These are phyloP conservation scores for Mortierella sp. DNA, from an alignment of 371 early-diverging fungal genomes.

Conservation along the genomic window DNA sequence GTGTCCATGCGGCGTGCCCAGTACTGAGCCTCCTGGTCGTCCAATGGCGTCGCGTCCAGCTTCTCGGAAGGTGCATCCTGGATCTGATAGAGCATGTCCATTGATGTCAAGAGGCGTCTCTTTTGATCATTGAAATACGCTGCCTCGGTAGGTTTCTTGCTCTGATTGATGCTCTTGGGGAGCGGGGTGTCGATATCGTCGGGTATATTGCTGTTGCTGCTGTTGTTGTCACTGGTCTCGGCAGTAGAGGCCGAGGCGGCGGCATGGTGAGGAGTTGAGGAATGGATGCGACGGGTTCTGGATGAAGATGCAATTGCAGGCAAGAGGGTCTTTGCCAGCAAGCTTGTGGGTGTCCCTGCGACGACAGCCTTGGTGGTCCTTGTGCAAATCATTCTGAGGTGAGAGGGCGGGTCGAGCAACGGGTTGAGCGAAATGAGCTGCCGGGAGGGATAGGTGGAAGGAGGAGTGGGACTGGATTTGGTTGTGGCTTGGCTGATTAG, in stretches of 20 bases:
- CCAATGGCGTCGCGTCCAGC: slow-evolving; percentile 29
- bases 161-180: slow-evolving; percentile 3
- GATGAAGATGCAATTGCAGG: slow-evolving; percentile 24
- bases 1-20: slow-evolving; percentile 49
- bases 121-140: slow-evolving; percentile 41
- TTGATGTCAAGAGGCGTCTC: slow-evolving; percentile 35
- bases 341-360: not conserved
- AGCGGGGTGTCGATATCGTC: slow-evolving; percentile 34
- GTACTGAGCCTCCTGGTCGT: slow-evolving; percentile 54
- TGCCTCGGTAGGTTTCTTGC: not conserved
- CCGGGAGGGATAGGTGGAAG: not conserved
- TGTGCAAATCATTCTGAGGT: slow-evolving; percentile 15
- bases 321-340: slow-evolving; percentile 21
- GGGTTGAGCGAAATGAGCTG: not conserved
- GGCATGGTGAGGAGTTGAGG: not conserved
- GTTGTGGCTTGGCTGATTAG: slow-evolving; percentile 5
- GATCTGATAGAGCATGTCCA: slow-evolving; percentile 55
- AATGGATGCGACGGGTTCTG: slow-evolving; percentile 20
- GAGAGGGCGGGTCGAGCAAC: not conserved
- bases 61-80: slow-evolving; percentile 53
- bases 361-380: slow-evolving; percentile 25
- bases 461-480: not conserved
- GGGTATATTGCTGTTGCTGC: slow-evolving; percentile 28
- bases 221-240: not conserved
- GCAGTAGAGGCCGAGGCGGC: not conserved